Base-by-base conservation (phyloP, 164 flowering plant genomes). In the Sedum album region DNA sequence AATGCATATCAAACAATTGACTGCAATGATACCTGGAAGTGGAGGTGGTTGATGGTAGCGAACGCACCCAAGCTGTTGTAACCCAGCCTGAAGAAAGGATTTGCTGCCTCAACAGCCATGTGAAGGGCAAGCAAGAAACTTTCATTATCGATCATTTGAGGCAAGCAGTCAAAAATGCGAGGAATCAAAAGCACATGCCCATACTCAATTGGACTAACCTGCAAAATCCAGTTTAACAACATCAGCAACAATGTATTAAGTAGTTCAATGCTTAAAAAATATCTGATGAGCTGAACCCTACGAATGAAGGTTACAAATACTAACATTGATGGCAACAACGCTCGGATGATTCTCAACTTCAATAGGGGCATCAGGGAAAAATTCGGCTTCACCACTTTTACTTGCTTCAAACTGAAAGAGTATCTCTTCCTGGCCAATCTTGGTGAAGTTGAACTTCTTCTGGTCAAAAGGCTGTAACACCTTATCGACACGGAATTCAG, bases 401-500 rank as follows among this genome's bases (percentile, higher is more conserved):
- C 31, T 78, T 74, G 66, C 83, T 81, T 46, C 75, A 79, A 96
- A 68, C 13, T 39, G 42, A 39, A 39, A 39, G 42, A 39, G 42
- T 39, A 39, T 39, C 42, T 39, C 42, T 0, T 92, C 98, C 68
- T 92, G 91, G 13, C 98, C 98, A 73, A 90, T 86, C 73, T 92
- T 90, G 51, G 90, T 88, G 81, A 92, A 92, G 68, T 88, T 92
- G 85, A 92, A 92, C 69, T 90, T 90, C 70, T 41, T 83, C 46
- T 71, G 85, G 74, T 92, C 98, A 71, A 92, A 92, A 11, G 94
- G 83, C 77, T 92, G 98, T 36, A 92, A 83, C 6, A 90, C 96
- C n/a, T n/a, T n/a, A n/a, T n/a, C n/a, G n/a, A n/a, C n/a, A n/a
- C n/a, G n/a, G n/a, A n/a, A n/a, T n/a, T 75, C 76, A 72, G 63